Base-by-base conservation (phyloP, 1,284 basidiomycete genomes). In the Naganishia sp. region DNA sequence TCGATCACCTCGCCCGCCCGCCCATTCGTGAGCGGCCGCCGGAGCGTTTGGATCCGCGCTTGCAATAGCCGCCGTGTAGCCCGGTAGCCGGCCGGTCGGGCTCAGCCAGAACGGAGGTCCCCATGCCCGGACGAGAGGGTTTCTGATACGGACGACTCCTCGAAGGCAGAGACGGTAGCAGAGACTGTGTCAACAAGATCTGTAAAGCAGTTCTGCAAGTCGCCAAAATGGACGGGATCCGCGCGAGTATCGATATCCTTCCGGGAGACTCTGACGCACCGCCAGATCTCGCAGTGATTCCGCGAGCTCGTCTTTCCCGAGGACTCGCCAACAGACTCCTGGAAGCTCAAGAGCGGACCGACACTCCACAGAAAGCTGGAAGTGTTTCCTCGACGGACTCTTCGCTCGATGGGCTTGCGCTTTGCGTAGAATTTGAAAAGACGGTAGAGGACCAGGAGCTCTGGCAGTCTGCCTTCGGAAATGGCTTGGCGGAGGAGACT, bases 371-470 rank as follows among this genome's bases (percentile, higher is more conserved):
- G 10, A 49, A 15, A 10, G 10, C 11, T n/a, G 48, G 48, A 23
- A 25, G 11, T 39, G 36, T 10, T 39, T 3, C 10, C 45, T 46
- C n/a, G 48, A 49, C 11, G 16, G 45, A 46, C 11, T n/a, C 36
- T 9, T 39, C 6, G 9, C 36, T 39, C 7, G 18, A 7, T 15
- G 45, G 25, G 48, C 21, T 49, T 13, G 53, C 53, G 33, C 33
- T 61, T 28, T 61, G 59, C 59, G 18, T 61, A 18, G 59, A 61
- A 21, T 61, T 61, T n/a, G 48, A 61, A 52, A 39, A 43, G 42
- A 61, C 59, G 39, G 59, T 52, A n/a, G 59, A 61, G 48, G 59
- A 61, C 42, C 23, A 50, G 9, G 39, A 25, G 23, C n/a, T 61
- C 5, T 61, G 59, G 59, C 48, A 50, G 31, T 50, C 48, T 42